These are phyloP conservation scores for Oxyria digyna DNA, from an alignment of 148 eudicot species.

Conservation along the genomic window DNA sequence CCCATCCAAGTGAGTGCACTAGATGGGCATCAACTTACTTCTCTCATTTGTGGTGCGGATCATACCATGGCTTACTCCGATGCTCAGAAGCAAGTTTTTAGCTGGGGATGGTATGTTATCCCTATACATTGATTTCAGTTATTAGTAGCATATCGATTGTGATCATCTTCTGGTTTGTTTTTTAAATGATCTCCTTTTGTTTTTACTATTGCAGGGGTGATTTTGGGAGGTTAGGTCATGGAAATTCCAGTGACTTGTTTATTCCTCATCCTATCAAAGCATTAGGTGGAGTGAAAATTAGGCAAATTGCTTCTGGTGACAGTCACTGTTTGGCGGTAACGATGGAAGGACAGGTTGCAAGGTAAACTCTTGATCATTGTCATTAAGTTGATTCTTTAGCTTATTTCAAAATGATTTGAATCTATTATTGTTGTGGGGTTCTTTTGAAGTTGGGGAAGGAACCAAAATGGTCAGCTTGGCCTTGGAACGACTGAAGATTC, in stretches of 20 bases:
- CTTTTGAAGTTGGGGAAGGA: conserved; percentile 87
- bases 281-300: conserved; percentile 57
- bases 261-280: conserved; percentile 85
- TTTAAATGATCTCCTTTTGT: neutral
- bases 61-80: conserved; percentile 84
- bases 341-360: conserved; percentile 73
- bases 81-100: conserved; percentile 54
- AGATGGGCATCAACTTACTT: conserved; percentile 59
- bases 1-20: conserved; percentile 81
- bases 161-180: neutral
- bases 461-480: conserved; percentile 99
- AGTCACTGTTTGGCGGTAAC: conserved; percentile 96
- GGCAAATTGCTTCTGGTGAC: conserved; percentile 96
- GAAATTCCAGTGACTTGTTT: conserved; percentile 87
- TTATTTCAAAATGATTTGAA: neutral
- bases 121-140: neutral
- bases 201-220: conserved; percentile 64
- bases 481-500: conserved; percentile 84
- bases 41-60: conserved; percentile 90
- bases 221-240: conserved; percentile 99
- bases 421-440: neutral
- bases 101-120: conserved; percentile 92
- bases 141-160: neutral
- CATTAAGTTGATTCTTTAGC: neutral
- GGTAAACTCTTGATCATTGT: conserved; percentile 26